phyloP scores from a whole-genome alignment of 176 grass and related monocot species.

The Dactylis glomerata region DNA sequence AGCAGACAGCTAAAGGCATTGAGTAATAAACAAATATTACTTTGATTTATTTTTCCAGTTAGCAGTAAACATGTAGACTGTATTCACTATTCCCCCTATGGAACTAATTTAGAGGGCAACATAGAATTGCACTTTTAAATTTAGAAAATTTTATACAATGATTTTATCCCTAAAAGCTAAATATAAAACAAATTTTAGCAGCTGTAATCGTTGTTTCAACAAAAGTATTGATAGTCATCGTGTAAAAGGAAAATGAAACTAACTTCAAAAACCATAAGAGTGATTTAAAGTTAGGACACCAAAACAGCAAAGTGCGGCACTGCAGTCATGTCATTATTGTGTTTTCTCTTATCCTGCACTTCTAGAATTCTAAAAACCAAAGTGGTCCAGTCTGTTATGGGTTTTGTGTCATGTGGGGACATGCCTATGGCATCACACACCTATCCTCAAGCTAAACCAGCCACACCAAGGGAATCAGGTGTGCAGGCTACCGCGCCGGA shows the following conservation, averaged over 20 bases:
- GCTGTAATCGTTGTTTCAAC: background rate
- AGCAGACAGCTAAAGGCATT: background rate
- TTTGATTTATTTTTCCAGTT: background rate
- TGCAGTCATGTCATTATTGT: background rate
- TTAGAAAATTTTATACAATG: background rate
- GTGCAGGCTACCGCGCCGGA: background rate
- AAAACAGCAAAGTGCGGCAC: background rate
- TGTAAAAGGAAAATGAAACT: background rate
- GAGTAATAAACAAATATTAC: background rate
- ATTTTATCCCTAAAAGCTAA: background rate
- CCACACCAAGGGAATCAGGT: background rate
- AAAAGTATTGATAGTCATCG: background rate
- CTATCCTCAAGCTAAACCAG: background rate
- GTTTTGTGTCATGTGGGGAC: background rate
- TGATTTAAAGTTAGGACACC: background rate
- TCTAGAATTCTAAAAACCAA: background rate
- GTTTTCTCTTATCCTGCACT: constrained; percentile 1
- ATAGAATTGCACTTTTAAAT: background rate
- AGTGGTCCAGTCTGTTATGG: background rate
- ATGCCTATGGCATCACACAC: background rate
- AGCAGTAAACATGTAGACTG: background rate
- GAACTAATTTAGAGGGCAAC: background rate
- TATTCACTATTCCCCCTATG: background rate
- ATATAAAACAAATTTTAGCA: background rate
- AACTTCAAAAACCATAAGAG: background rate